A percentile compares a stretch with the other conserved stretches of the same genome.
These are phyloP conservation scores for Apiospora aurea DNA, from an alignment of 2,329 filamentous ascomycete species.

Conservation along the genomic window DNA sequence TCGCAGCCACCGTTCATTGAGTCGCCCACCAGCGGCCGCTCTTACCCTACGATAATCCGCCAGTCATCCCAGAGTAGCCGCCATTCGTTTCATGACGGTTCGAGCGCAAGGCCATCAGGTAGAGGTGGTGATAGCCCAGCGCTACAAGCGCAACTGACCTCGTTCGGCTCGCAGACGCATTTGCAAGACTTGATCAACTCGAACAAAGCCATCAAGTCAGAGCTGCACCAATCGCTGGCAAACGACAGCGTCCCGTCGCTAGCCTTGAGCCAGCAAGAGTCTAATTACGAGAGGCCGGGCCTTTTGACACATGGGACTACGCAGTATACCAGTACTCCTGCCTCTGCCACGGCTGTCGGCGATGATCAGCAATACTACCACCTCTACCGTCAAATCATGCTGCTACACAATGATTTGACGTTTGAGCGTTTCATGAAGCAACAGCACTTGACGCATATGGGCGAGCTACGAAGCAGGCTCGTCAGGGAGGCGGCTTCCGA, in stretches of 20 bases:
- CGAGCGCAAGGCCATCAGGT: slow-evolving; percentile 49
- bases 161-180: slow-evolving; percentile 60
- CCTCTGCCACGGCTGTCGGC: slow-evolving; percentile 33
- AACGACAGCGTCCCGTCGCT: slow-evolving; percentile 66
- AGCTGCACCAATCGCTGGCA: slow-evolving; percentile 60
- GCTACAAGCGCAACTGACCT: slow-evolving; percentile 57
- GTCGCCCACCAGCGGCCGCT: slow-evolving; percentile 48
- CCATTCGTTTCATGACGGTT: slow-evolving; percentile 56
- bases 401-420: slow-evolving; percentile 80
- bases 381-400: slow-evolving; percentile 75
- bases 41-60: slow-evolving; percentile 48
- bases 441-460: slow-evolving; percentile 83
- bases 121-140: slow-evolving; percentile 67
- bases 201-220: slow-evolving; percentile 64
- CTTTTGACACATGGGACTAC: slow-evolving; percentile 40
- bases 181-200: slow-evolving; percentile 67
- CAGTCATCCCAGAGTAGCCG: slow-evolving; percentile 59
- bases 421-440: slow-evolving; percentile 86
- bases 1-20: slow-evolving; percentile 59
- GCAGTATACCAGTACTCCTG: slow-evolving; percentile 37
- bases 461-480: slow-evolving; percentile 76
- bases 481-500: slow-evolving; percentile 80
- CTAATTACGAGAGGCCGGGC: slow-evolving; percentile 47
- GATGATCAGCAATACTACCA: slow-evolving; percentile 49
- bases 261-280: slow-evolving; percentile 58